Base-by-base conservation (phyloP, 169 alveolate genomes). In the Gregarina niphandrodes region DNA sequence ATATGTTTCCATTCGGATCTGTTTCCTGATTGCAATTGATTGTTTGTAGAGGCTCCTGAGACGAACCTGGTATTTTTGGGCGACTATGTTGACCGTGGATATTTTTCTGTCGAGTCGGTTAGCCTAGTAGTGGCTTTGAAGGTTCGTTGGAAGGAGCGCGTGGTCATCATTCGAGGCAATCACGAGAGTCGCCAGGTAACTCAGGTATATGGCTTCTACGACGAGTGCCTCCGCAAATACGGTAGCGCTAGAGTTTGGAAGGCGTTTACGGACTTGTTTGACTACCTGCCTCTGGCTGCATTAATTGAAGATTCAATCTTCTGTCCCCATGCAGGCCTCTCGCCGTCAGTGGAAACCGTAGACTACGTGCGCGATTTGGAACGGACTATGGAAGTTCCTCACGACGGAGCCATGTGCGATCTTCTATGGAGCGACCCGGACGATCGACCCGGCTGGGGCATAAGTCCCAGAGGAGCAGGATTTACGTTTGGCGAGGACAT, bases 371-470 rank as follows among this genome's bases (percentile, higher is more conserved):
- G 89, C 49, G 68, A 75, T 9, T n/a, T 26, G 9, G 94, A 85
- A 50, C 46, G 65, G 20, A 49, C 58, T 4, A 71, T 81, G 52
- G 99, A 93, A 70, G 96, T 93, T 16, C 99, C 99, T 1, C 98
- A 89, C 57, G 97, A 88, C 60, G 99, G 99, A 3, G 93, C 96
- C 1, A 89, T 93, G 95, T 87, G 98, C 53, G 99, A 94, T 61
- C 66, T 94, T 32, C 77, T 94, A 68, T 94, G 99, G 98, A 80
- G 95, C 22, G 99, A 93, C 57, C 99, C 99, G 2, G 99, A 93
- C 45, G 95, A 91, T 32, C 77, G 79, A 39, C 59, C 70, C 30
- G 98, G 97, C 26, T 94, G 98, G 97, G 93, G 91, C n/a, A 76
- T 82, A 24, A 75, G 92, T 36, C 97, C 98, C 2, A 69, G 99